Conservation (phyloP, 2,329 filamentous ascomycete species). For the Zasmidium angulare region DNA sequence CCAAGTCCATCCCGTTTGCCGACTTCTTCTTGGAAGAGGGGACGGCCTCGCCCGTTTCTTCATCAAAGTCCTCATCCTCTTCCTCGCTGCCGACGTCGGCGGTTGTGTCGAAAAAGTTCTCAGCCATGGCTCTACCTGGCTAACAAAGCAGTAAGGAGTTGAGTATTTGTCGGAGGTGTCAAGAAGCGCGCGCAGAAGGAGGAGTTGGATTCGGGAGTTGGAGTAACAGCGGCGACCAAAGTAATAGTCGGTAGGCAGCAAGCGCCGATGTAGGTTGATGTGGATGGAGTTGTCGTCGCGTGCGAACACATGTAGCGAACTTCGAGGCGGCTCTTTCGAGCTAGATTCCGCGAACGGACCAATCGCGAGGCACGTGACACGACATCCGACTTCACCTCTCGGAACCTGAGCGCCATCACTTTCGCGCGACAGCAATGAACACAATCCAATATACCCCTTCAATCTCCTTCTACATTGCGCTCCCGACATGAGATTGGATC, state of each 20-base stretch:
- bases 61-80: conserved; percentile 79
- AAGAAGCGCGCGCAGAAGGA: neutral
- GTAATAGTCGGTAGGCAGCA: neutral
- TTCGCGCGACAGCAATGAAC: too few species aligned
- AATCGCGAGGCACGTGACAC: too few species aligned
- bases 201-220: neutral
- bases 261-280: neutral
- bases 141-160: conserved; percentile 8
- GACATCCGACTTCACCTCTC: too few species aligned
- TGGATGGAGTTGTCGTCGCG: neutral
- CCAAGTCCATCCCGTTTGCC: conserved; percentile 49
- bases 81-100: conserved; percentile 85
- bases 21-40: conserved; percentile 33
- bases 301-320: neutral
- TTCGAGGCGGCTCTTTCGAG: too few species aligned
- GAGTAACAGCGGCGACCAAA: neutral
- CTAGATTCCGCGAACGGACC: too few species aligned
- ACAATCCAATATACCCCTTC: too few species aligned
- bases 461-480: too few species aligned
- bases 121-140: conserved; percentile 19
- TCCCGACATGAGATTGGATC: too few species aligned
- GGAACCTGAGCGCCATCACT: too few species aligned
- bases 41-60: conserved; percentile 65
- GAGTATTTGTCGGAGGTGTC: neutral
- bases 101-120: conserved; percentile 74